Evolutionary conservation across 768 basidiomycete genomes (phyloP).

Genomic region (Lactifluus echinatus): DNA sequence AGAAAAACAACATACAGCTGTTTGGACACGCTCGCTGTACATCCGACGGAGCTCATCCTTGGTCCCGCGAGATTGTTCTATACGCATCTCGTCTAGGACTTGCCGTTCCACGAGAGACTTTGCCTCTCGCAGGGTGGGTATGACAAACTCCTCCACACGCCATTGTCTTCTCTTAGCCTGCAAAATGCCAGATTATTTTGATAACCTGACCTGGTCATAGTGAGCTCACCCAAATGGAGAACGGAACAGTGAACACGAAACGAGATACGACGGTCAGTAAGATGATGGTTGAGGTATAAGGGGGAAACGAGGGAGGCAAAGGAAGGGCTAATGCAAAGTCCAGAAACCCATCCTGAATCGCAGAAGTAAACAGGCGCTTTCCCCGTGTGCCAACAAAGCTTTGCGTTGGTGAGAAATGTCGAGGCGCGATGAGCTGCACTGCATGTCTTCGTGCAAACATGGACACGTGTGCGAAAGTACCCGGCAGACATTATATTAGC

Average conservation of each 20-base stretch:
- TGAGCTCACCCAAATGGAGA: conserved; percentile 64
- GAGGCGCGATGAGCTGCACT: background rate
- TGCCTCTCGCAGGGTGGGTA: conserved; percentile 18
- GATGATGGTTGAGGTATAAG: conserved; percentile 71
- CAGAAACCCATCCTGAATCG: conserved; percentile 56
- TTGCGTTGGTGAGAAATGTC: background rate
- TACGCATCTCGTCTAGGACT: conserved; percentile 7
- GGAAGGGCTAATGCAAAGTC: conserved; percentile 74
- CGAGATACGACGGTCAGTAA: conserved; percentile 55
- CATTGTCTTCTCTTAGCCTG: conserved; percentile 25
- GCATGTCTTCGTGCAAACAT: conserved; percentile 11
- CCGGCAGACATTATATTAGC: too few relatives aligned
- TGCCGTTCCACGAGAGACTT: conserved; percentile 16
- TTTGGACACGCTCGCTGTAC: conserved; percentile 13
- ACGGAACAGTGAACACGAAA: conserved; percentile 51
- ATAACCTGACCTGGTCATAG: background rate
- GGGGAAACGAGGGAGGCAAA: conserved; percentile 54
- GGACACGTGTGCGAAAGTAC: background rate
- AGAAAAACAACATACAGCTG: conserved; percentile 18
- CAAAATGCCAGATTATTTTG: background rate
- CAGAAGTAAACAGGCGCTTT: conserved; percentile 9
- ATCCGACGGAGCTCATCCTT: conserved; percentile 17
- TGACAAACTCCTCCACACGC: conserved; percentile 23
- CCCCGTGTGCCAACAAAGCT: background rate
- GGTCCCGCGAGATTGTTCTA: conserved; percentile 9